phyloP scores from a whole-genome alignment of 1,139 yeast genomes.

The Sugiyamaella novakii region DNA sequence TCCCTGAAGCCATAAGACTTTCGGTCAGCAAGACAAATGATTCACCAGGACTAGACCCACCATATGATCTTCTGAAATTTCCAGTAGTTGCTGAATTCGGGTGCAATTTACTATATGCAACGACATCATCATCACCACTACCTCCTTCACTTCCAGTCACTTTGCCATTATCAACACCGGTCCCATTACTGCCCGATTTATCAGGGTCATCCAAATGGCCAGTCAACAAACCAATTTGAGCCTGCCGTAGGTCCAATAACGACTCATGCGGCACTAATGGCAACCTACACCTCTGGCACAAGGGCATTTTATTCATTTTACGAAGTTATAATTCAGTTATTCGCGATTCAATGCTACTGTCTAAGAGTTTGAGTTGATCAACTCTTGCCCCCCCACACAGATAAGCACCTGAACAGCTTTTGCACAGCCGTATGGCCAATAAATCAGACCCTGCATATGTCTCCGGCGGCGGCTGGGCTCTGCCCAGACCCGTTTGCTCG shows the following conservation, averaged over 20 bases:
- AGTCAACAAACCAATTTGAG: constrained; percentile 53
- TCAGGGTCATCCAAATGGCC: constrained; percentile 30
- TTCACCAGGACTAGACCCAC: constrained; percentile 37
- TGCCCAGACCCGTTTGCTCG: background rate
- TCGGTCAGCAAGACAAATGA: constrained; percentile 49
- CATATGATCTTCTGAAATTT: background rate
- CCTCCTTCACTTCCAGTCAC: background rate
- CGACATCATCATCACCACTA: constrained; percentile 2
- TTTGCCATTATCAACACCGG: constrained; percentile 13
- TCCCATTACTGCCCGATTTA: constrained; percentile 23
- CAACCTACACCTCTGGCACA: constrained; percentile 62
- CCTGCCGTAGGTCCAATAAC: constrained; percentile 52
- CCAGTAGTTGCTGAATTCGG: background rate
- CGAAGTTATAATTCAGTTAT: background rate
- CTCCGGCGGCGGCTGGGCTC: background rate
- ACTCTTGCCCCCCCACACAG: background rate
- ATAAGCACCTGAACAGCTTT: background rate
- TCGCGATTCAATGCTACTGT: background rate
- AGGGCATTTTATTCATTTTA: constrained; percentile 14
- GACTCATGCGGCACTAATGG: constrained; percentile 61
- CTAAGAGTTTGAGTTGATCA: too few species aligned
- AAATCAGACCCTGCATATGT: background rate
- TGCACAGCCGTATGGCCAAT: background rate
- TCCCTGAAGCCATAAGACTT: constrained; percentile 33
- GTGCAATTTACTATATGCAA: constrained; percentile 9